Conservation (phyloP, 2,329 filamentous ascomycete species). For the Ceratocystis huliohia region DNA sequence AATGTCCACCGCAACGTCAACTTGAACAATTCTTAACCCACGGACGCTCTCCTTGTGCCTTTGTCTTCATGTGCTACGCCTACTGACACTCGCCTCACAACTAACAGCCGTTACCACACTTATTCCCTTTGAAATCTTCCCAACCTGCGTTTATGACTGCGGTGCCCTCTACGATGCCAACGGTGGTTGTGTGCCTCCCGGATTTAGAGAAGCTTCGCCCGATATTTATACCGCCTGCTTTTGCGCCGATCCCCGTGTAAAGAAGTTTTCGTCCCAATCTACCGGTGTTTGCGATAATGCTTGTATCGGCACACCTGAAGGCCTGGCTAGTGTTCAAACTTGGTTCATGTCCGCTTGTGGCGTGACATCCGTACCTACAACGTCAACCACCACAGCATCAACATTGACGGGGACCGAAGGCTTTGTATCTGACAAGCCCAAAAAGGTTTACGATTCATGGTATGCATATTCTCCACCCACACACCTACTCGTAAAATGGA, state of each 20-base stretch:
- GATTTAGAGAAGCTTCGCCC: constrained; percentile 26
- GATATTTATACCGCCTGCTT: constrained; percentile 57
- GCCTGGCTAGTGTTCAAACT: constrained; percentile 44
- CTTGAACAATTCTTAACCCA: not conserved
- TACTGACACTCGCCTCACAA: not conserved
- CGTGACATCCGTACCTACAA: constrained; percentile 26
- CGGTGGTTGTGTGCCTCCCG: constrained; percentile 52
- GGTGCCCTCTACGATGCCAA: constrained; percentile 56
- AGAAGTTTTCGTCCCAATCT: constrained; percentile 43
- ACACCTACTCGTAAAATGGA: not conserved
- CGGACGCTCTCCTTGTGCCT: not conserved
- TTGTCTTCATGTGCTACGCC: not conserved
- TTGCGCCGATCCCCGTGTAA: constrained; percentile 51
- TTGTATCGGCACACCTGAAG: constrained; percentile 35
- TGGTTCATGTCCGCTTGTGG: constrained; percentile 62
- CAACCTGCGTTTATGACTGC: constrained; percentile 49
- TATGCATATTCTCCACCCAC: not conserved
- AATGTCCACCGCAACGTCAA: not conserved
- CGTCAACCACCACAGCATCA: constrained; percentile 22
- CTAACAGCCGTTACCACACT: constrained; percentile 35
- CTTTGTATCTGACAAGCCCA: not conserved
- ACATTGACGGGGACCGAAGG: not conserved
- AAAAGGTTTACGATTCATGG: constrained; percentile 17
- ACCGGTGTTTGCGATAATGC: constrained; percentile 49
- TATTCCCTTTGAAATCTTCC: constrained; percentile 45